Evolutionary conservation across 495 filamentous ascomycete genomes (phyloP).

Genomic region (Neurospora sp.): DNA sequence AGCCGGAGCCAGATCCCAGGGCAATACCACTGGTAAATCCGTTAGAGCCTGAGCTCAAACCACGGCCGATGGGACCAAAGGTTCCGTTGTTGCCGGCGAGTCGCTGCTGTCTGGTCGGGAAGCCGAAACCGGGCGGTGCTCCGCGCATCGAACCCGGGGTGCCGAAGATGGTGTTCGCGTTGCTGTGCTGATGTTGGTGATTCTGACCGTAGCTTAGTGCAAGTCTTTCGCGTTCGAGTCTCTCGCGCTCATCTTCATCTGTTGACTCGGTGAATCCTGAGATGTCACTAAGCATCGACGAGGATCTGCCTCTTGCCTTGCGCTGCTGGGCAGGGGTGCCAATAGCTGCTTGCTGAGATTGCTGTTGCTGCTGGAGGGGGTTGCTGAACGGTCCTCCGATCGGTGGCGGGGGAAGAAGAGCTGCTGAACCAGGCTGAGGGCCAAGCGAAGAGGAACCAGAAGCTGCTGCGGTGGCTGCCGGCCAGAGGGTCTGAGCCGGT

Average conservation of each 20-base stretch:
- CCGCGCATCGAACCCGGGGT: slow-evolving; percentile 14
- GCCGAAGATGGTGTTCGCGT: not conserved
- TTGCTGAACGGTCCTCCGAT: slow-evolving; percentile 13
- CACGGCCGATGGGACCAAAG: not conserved
- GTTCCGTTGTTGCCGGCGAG: not conserved
- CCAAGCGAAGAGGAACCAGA: slow-evolving; percentile 2
- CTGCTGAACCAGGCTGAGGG: not conserved
- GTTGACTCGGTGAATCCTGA: slow-evolving; percentile 56
- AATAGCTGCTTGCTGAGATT: slow-evolving; percentile 2
- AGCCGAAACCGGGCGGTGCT: slow-evolving; percentile 20
- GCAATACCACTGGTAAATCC: slow-evolving; percentile 8
- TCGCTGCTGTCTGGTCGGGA: not conserved
- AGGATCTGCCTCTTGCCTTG: slow-evolving; percentile 46
- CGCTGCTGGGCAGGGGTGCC: slow-evolving; percentile 13
- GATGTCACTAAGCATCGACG: slow-evolving; percentile 57
- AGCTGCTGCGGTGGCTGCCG: slow-evolving; percentile 14
- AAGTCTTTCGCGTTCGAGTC: not conserved
- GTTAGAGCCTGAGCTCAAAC: not conserved
- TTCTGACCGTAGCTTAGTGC: slow-evolving; percentile 2
- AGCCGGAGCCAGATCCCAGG: slow-evolving; percentile 9
- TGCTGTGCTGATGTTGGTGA: not conserved
- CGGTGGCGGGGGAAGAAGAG: slow-evolving; percentile 11
- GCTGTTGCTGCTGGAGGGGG: slow-evolving; percentile 6
- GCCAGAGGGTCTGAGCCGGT: slow-evolving; percentile 16
- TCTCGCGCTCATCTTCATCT: slow-evolving; percentile 24